These are phyloP conservation scores for Nannochloropsis salina DNA, from an alignment of 108 stramenopile species.

Conservation along the genomic window DNA sequence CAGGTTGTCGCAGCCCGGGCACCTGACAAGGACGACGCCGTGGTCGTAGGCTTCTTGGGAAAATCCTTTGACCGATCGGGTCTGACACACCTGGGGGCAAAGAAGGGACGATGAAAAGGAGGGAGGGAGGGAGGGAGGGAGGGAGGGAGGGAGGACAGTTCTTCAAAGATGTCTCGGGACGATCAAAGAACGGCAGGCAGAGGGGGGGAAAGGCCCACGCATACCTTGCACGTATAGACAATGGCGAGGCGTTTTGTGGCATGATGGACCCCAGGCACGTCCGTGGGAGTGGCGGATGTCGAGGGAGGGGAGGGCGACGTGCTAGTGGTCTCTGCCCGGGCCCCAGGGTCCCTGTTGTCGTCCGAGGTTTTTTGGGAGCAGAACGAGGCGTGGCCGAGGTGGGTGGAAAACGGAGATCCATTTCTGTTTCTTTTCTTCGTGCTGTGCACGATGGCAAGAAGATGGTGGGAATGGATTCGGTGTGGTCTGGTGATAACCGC, in stretches of 20 bases:
- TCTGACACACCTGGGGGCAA: not conserved
- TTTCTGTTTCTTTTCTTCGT: too few relatives aligned
- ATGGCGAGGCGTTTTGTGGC: not conserved
- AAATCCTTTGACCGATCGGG: not conserved
- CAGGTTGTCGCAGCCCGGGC: not conserved
- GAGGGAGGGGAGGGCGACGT: not conserved
- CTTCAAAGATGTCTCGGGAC: too few relatives aligned
- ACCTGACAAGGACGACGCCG: not conserved
- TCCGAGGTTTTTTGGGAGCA: too few relatives aligned
- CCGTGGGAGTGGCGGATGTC: not conserved
- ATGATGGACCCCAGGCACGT: not conserved
- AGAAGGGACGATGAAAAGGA: not conserved
- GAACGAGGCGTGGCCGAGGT: too few relatives aligned
- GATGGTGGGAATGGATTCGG: too few relatives aligned
- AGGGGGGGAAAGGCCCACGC: not conserved
- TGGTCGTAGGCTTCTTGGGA: not conserved
- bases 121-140: not conserved
- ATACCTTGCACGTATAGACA: not conserved
- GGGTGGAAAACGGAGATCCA: too few relatives aligned
- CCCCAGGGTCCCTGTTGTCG: too few relatives aligned
- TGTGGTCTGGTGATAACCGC: too few relatives aligned
- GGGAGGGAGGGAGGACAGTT: not conserved
- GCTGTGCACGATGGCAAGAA: too few relatives aligned
- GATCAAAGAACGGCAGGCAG: not conserved
- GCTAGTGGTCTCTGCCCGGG: not conserved